Base-by-base conservation (phyloP, 2,329 filamentous ascomycete genomes). In the Xylaria arbuscula region DNA sequence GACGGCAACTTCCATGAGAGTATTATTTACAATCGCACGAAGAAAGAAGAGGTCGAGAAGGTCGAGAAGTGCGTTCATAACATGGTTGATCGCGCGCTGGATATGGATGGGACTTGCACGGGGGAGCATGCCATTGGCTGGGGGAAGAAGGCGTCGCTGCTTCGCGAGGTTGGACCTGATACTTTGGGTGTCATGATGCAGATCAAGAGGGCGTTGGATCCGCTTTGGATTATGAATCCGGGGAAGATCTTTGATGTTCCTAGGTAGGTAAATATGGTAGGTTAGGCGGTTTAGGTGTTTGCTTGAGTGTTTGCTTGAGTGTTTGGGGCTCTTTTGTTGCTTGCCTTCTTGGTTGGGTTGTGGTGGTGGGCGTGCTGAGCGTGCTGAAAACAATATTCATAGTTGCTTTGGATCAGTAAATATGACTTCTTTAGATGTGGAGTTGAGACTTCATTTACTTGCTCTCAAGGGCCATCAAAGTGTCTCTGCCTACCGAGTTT, bases 1-100 rank as follows among this genome's bases (percentile, higher is more conserved):
- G 94, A 97, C 77, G 94, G 94, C 45, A 98, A 98, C 80, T 98
- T 98, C 82, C 94, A 98, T 79, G 91, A 94, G 78, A 93, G 91
- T 77, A 96, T 98, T 80, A 91, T 98, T 81, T 98, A 97, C 79
- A 89, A 96, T 80, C 87, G 87, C 32, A 86, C 84, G 28, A 85
- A 94, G 64, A 85, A 88, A 2, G 88, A 85, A 32, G 92, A 97
- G 80, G 87, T 87, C 64, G 90, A 86, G 50, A 92, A 91, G 72
- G 93, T 96, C 1, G 92, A 96, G 78, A 86, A 85, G 63, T 93
- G 93, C 71, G 93, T 98, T 55, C 90, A 94, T 77, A 91, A 93
- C 74, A 97, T 98, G 94, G 93, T 97, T 22, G 87, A 92, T 73
- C 88, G 93, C n/a, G 94, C 94, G 1, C 80, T 98, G 28, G 93